These are phyloP conservation scores for Fusarium anguioides DNA, from an alignment of 2,329 filamentous ascomycete genomes.

Conservation along the genomic window DNA sequence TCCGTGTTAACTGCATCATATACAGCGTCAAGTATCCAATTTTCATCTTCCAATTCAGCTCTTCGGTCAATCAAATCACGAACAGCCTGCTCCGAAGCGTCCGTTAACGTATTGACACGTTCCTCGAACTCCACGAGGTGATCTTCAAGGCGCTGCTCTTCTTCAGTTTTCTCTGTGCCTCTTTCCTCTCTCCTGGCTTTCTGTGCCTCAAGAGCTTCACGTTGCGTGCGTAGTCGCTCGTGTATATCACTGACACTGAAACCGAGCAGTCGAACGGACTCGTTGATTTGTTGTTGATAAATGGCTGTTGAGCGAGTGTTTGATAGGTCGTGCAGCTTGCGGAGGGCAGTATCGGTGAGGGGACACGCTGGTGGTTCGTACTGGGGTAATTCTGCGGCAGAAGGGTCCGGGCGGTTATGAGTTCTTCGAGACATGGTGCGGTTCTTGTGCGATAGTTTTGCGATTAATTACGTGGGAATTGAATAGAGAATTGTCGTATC, in stretches of 20 bases:
- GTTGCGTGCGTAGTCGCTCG: conserved; percentile 56
- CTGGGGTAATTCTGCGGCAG: conserved; percentile 54
- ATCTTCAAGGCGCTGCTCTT: conserved; percentile 53
- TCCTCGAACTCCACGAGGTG: conserved; percentile 54
- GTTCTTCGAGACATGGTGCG: conserved; percentile 50
- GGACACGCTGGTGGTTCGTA: conserved; percentile 63
- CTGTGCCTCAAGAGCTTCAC: conserved; percentile 47
- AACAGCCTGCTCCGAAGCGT: conserved; percentile 58
- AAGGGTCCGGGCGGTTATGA: conserved; percentile 43
- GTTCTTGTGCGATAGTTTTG: neutral
- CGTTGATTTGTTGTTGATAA: conserved; percentile 60
- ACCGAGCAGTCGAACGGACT: conserved; percentile 57
- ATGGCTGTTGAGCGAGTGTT: conserved; percentile 53
- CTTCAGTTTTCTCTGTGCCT: conserved; percentile 50
- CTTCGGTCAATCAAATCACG: conserved; percentile 62
- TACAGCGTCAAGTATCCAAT: conserved; percentile 52
- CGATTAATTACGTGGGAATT: conserved; percentile 1
- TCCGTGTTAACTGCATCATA: conserved; percentile 44
- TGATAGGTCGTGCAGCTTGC: conserved; percentile 57
- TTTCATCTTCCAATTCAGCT: conserved; percentile 62
- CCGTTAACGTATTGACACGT: conserved; percentile 56
- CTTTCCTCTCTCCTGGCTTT: conserved; percentile 53
- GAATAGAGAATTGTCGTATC: conserved; percentile 18
- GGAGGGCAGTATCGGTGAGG: conserved; percentile 54
- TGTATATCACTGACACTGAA: conserved; percentile 61